These are phyloP conservation scores for Castanospermum australe DNA, from an alignment of 306 rosid species.

Conservation along the genomic window DNA sequence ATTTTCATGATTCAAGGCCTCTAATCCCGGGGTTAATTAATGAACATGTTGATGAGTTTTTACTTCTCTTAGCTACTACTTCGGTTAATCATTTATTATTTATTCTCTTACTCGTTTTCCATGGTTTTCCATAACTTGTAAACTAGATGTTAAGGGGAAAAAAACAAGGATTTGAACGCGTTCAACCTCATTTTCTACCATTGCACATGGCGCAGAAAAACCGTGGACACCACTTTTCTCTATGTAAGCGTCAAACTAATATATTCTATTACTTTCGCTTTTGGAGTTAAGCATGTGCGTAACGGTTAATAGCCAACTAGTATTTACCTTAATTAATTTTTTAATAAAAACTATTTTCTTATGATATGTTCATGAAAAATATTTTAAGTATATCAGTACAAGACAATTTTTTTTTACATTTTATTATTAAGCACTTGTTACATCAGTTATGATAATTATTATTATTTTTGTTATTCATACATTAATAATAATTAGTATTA, in stretches of 20 bases:
- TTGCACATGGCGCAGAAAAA: background rate
- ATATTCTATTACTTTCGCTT: background rate
- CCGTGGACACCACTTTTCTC: background rate
- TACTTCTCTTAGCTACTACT: background rate
- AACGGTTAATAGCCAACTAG: conserved; percentile 23
- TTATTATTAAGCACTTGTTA: no score
- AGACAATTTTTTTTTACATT: no score
- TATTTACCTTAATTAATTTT: background rate
- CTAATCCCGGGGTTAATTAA: background rate
- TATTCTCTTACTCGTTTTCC: background rate
- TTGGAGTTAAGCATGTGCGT: conserved; percentile 15
- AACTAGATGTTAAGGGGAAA: background rate
- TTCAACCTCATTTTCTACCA: background rate
- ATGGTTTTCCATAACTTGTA: background rate
- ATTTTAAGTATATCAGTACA: no score
- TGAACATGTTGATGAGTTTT: background rate
- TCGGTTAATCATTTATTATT: background rate
- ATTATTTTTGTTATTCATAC: no score
- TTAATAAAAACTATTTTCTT: background rate
- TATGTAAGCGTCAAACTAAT: background rate
- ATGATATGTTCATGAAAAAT: no score
- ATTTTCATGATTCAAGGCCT: background rate
- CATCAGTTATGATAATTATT: no score
- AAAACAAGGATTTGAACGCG: background rate
- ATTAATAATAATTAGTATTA: no score